These are phyloP conservation scores for Wickerhamiella parazyma DNA, from an alignment of 805 yeast species.

Conservation along the genomic window DNA sequence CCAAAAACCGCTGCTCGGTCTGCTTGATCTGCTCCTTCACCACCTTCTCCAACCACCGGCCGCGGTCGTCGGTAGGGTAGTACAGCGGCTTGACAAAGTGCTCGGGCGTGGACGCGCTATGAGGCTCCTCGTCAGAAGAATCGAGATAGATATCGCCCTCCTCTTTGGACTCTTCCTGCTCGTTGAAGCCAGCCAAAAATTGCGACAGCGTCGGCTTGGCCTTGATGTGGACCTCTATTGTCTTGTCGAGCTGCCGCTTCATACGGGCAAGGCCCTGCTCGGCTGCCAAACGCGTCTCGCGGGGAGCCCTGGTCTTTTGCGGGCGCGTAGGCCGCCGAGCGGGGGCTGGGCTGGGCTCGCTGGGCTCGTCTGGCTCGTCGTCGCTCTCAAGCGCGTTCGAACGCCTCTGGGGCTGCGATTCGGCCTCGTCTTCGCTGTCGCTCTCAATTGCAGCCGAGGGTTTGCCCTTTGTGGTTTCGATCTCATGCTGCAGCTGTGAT, in stretches of 20 bases:
- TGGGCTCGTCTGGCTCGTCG: too few relatives aligned
- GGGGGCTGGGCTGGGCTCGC: too few relatives aligned
- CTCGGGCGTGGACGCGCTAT: background rate
- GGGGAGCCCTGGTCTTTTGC: background rate
- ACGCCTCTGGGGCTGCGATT: too few relatives aligned
- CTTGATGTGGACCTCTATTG: background rate
- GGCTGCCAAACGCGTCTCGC: background rate
- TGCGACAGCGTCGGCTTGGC: background rate
- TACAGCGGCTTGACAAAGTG: background rate
- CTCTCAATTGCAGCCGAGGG: too few relatives aligned
- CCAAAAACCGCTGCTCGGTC: background rate
- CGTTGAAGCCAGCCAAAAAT: background rate
- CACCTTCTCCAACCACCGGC: background rate
- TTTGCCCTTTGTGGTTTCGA: too few relatives aligned
- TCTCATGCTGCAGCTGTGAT: background rate
- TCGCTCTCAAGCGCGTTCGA: too few relatives aligned
- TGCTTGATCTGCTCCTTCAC: background rate
- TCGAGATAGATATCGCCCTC: background rate
- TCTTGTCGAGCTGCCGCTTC: conserved; percentile 2
- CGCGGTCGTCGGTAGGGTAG: background rate
- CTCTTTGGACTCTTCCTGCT: background rate
- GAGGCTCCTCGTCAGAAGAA: background rate
- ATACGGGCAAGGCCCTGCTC: conserved; percentile 6
- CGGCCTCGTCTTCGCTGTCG: too few relatives aligned
- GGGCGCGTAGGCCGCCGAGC: background rate